Evolutionary conservation across 495 filamentous ascomycete genomes (phyloP).

Genomic region (Stereocaulon alpinum): DNA sequence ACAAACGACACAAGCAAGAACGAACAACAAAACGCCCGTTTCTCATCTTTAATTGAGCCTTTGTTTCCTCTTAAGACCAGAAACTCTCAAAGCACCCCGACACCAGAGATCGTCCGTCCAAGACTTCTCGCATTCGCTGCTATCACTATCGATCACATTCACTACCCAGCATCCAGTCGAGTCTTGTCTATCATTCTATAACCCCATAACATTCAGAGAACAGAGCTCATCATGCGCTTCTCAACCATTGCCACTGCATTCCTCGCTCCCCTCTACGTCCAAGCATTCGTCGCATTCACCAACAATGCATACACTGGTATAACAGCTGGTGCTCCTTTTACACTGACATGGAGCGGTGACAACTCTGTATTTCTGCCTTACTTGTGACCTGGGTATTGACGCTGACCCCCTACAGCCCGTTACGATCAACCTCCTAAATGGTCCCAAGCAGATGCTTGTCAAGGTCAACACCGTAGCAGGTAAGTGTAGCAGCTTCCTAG

Average conservation of each 20-base stretch:
- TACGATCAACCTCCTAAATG: slow-evolving; percentile 13
- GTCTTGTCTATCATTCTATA: slow-evolving; percentile 4
- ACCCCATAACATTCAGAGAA: no score
- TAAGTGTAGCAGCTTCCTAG: slow-evolving; percentile 8
- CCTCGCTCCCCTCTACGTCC: slow-evolving; percentile 2
- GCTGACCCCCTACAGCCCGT: slow-evolving; percentile 14
- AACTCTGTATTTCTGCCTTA: slow-evolving; percentile 10
- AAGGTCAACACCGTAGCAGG: slow-evolving; percentile 6
- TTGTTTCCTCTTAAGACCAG: not conserved
- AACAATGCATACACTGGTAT: slow-evolving; percentile 16
- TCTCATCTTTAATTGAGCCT: not conserved
- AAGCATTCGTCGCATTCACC: slow-evolving; percentile 15
- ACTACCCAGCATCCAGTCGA: no score
- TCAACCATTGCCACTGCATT: not conserved
- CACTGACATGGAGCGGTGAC: slow-evolving; percentile 18
- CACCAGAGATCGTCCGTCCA: not conserved
- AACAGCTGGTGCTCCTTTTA: slow-evolving; percentile 11
- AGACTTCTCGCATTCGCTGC: not conserved
- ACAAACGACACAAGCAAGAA: not conserved
- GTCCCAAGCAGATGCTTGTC: slow-evolving; percentile 9
- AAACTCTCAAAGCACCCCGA: not conserved
- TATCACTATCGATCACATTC: not conserved
- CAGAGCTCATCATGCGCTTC: slow-evolving; percentile 2
- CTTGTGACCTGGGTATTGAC: not conserved
- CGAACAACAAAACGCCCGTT: not conserved